Evolutionary conservation across 345 rosid species (phyloP).

Genomic region (Brassica incana): DNA sequence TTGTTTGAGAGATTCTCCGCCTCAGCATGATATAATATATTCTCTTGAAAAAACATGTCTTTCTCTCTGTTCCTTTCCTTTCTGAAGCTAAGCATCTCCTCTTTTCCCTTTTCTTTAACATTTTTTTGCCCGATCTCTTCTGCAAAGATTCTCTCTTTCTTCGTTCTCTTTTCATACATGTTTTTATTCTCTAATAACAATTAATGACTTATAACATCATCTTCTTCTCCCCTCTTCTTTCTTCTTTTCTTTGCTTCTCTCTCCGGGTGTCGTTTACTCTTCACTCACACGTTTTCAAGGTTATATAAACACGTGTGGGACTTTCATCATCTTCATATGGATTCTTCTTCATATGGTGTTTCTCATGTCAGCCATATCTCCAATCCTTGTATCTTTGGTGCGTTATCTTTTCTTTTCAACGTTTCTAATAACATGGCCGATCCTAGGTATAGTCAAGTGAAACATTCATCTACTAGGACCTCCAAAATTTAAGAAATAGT

Average conservation of each 20-base stretch:
- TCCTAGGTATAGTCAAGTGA: background rate
- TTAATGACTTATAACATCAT: constrained; percentile 28
- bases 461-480: background rate
- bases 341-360: constrained; percentile 37
- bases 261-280: constrained; percentile 43
- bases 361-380: constrained; percentile 59
- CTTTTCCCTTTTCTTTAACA: constrained; percentile 41
- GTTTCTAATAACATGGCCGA: background rate
- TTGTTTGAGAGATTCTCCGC: constrained; percentile 44
- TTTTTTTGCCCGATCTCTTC: constrained; percentile 40
- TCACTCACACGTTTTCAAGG: constrained; percentile 31
- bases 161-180: constrained; percentile 28
- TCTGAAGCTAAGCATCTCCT: constrained; percentile 84
- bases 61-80: constrained; percentile 53
- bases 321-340: constrained; percentile 44
- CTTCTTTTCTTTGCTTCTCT: constrained; percentile 36
- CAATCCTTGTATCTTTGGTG: constrained; percentile 82
- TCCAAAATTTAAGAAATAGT: background rate
- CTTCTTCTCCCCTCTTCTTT: constrained; percentile 14
- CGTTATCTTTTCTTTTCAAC: constrained; percentile 17
- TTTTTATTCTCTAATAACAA: constrained; percentile 17
- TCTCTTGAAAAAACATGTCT: constrained; percentile 31
- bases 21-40: constrained; percentile 48
- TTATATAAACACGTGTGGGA: constrained; percentile 28
- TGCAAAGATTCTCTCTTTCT: constrained; percentile 48